A percentile compares a stretch with the other conserved stretches of the same genome.
phyloP scores from a whole-genome alignment of 2,329 filamentous ascomycete genomes.

The Aspergillus sp. region DNA sequence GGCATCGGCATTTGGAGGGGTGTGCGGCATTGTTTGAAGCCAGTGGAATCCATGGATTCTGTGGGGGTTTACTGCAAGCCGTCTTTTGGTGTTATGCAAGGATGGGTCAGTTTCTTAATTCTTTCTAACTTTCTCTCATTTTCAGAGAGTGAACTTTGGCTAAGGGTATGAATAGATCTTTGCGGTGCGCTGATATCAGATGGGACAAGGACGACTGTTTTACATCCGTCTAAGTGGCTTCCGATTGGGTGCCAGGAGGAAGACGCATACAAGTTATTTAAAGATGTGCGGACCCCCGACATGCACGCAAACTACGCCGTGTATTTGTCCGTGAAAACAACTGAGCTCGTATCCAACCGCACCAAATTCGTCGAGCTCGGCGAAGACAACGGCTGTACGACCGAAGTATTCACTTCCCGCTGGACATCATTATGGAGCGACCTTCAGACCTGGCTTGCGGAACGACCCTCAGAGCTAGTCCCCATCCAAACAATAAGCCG shows the following conservation, averaged over 20 bases:
- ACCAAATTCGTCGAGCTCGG: slow-evolving; percentile 52
- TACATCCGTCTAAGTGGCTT: slow-evolving; percentile 53
- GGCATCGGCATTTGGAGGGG: slow-evolving; percentile 57
- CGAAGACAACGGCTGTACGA: slow-evolving; percentile 46
- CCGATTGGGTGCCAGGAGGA: slow-evolving; percentile 39
- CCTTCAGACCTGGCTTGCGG: slow-evolving; percentile 50
- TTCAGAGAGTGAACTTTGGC: background rate
- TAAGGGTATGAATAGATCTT: slow-evolving; percentile 41
- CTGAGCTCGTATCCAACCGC: slow-evolving; percentile 52
- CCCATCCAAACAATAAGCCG: slow-evolving; percentile 48
- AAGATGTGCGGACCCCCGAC: slow-evolving; percentile 44
- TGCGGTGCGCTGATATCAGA: slow-evolving; percentile 57
- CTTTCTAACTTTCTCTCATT: background rate
- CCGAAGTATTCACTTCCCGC: slow-evolving; percentile 40
- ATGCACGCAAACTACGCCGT: slow-evolving; percentile 62
- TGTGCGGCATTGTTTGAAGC: slow-evolving; percentile 55
- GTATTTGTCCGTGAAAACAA: slow-evolving; percentile 55
- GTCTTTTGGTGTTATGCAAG: slow-evolving; percentile 61
- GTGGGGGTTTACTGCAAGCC: slow-evolving; percentile 53
- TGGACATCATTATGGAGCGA: slow-evolving; percentile 54
- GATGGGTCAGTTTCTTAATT: slow-evolving; percentile 45
- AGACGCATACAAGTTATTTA: slow-evolving; percentile 40
- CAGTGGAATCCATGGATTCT: slow-evolving; percentile 52
- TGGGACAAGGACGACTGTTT: slow-evolving; percentile 50
- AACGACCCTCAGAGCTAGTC: slow-evolving; percentile 49